Evolutionary conservation across 768 basidiomycete genomes (phyloP).

Genomic region (Boletus rufocinnamomeus): DNA sequence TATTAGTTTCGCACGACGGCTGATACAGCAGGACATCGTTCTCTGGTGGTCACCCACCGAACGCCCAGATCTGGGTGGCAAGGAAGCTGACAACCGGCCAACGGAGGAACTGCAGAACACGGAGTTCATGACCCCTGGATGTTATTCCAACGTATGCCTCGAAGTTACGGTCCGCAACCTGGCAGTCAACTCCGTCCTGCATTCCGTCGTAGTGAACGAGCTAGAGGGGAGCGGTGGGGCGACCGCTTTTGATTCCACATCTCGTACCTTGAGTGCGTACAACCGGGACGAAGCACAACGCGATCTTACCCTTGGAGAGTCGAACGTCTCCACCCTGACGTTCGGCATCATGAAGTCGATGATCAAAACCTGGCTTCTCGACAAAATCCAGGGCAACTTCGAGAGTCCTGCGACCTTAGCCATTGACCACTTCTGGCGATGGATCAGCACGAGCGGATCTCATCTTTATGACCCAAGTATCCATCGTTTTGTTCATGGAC

Average conservation of each 20-base stretch:
- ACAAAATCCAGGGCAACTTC: constrained; percentile 72
- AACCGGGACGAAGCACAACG: constrained; percentile 58
- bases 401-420: constrained; percentile 67
- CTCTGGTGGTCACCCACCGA: constrained; percentile 96
- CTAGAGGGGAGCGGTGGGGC: constrained; percentile 94
- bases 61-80: constrained; percentile 89
- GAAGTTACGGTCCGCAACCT: constrained; percentile 89
- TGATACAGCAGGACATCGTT: constrained; percentile 85
- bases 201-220: constrained; percentile 94
- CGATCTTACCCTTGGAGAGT: constrained; percentile 84
- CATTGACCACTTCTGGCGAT: constrained; percentile 96
- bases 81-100: constrained; percentile 81
- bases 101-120: constrained; percentile 79
- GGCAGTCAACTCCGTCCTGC: constrained; percentile 91
- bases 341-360: constrained; percentile 84
- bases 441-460: constrained; percentile 85
- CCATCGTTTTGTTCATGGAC: constrained; percentile 88
- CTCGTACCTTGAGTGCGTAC: constrained; percentile 90
- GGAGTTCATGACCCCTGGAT: constrained; percentile 82
- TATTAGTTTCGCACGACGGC: constrained; percentile 84
- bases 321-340: constrained; percentile 82
- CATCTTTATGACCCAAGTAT: constrained; percentile 91
- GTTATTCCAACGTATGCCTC: constrained; percentile 91
- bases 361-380: constrained; percentile 89
- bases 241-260: constrained; percentile 91